A percentile compares a stretch with the other conserved stretches of the same genome.
These are phyloP conservation scores for Neofusicoccum ribis DNA, from an alignment of 2,329 filamentous ascomycete species.

Conservation along the genomic window DNA sequence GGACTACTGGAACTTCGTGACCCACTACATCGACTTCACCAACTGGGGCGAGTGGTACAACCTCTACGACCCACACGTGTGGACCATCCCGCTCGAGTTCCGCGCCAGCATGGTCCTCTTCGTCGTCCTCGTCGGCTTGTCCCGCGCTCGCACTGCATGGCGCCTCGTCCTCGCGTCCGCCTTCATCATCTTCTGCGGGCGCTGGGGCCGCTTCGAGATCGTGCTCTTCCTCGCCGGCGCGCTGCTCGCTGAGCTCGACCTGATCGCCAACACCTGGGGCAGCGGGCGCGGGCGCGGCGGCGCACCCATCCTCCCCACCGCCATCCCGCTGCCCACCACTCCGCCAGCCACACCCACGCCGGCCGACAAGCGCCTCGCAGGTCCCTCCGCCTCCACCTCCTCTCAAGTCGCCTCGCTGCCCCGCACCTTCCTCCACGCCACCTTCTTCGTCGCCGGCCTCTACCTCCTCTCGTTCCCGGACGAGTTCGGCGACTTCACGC, in stretches of 20 bases:
- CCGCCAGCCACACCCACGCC: background rate
- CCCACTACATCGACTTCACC: conserved; percentile 19
- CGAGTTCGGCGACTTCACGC: conserved; percentile 44
- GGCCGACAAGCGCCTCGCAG: background rate
- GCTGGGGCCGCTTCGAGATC: conserved; percentile 25
- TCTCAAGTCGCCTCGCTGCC: conserved; percentile 16
- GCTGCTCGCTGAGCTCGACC: conserved; percentile 39
- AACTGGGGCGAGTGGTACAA: conserved; percentile 15
- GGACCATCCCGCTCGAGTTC: conserved; percentile 42
- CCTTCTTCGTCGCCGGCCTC: conserved; percentile 51
- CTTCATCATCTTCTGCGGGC: conserved; percentile 25
- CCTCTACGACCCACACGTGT: conserved; percentile 35
- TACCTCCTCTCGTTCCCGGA: conserved; percentile 56
- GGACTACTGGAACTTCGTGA: conserved; percentile 33
- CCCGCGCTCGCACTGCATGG: conserved; percentile 21
- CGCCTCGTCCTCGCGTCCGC: conserved; percentile 20
- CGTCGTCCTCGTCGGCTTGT: conserved; percentile 23
- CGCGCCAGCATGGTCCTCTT: conserved; percentile 31
- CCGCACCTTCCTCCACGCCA: conserved; percentile 36
- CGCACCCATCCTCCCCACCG: background rate
- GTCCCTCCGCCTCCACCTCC: background rate
- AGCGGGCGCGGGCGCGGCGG: background rate
- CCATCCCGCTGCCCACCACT: background rate
- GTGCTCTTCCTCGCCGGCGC: conserved; percentile 37
- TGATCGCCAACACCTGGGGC: conserved; percentile 25